Conservation (phyloP, 2,329 filamentous ascomycete species). For the Hymenoscyphus repandus region DNA sequence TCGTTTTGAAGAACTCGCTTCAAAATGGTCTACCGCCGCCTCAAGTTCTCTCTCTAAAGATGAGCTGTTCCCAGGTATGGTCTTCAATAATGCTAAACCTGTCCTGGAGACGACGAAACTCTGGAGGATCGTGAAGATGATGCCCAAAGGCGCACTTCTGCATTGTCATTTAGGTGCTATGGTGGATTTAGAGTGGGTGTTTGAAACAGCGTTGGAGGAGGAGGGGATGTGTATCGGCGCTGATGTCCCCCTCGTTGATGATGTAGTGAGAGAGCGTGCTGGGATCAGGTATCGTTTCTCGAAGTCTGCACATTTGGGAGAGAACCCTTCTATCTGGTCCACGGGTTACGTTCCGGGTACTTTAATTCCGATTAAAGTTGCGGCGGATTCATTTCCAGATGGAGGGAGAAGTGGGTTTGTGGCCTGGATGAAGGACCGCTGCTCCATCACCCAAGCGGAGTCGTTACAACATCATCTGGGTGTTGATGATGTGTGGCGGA, state of each 20-base stretch:
- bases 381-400: constrained; percentile 61
- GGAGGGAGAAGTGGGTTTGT: constrained; percentile 66
- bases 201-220: constrained; percentile 64
- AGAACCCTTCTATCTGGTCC: constrained; percentile 52
- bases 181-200: constrained; percentile 75
- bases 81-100: constrained; percentile 77
- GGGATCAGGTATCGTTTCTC: constrained; percentile 51
- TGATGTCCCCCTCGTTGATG: constrained; percentile 46
- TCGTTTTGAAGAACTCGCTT: constrained; percentile 65
- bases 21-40: constrained; percentile 67
- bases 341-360: constrained; percentile 47
- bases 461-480: constrained; percentile 74
- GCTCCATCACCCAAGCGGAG: constrained; percentile 64
- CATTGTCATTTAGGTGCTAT: constrained; percentile 87
- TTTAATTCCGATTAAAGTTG: constrained; percentile 43
- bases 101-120: constrained; percentile 76
- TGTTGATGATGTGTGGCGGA: constrained; percentile 76
- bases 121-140: constrained; percentile 73
- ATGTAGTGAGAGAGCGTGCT: constrained; percentile 46
- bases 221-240: constrained; percentile 67
- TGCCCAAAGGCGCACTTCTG: constrained; percentile 85
- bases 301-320: constrained; percentile 30
- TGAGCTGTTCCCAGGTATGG: constrained; percentile 75
- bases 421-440: constrained; percentile 67
- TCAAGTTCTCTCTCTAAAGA: constrained; percentile 63